Conservation (phyloP, 352 stramenopile species). For the Phytophthora citricola region DNA sequence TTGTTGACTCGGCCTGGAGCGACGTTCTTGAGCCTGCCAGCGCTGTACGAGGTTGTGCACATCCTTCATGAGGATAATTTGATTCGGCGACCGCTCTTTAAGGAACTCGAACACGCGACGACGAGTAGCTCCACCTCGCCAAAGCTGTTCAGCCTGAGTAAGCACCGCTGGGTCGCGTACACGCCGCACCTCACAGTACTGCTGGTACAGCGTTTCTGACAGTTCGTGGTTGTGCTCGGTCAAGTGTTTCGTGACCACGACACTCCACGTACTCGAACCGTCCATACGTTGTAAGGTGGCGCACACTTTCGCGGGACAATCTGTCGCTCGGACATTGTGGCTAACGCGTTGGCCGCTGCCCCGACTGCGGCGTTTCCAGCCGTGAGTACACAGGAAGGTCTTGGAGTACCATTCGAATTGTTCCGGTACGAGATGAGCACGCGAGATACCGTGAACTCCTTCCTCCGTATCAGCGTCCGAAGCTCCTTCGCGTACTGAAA, state of each 20-base stretch:
- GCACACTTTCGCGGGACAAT: slow-evolving; percentile 73
- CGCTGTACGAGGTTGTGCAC: slow-evolving; percentile 81
- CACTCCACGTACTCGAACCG: slow-evolving; percentile 47
- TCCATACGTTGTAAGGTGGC: slow-evolving; percentile 67
- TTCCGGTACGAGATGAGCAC: slow-evolving; percentile 60
- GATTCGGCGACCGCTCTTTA: slow-evolving; percentile 60
- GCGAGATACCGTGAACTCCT: slow-evolving; percentile 28
- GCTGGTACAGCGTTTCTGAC: slow-evolving; percentile 58
- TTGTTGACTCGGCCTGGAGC: slow-evolving; percentile 4
- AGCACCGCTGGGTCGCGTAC: slow-evolving; percentile 69
- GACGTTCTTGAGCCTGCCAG: slow-evolving; percentile 60
- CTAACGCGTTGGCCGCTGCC: slow-evolving; percentile 75
- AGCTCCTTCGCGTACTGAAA: slow-evolving; percentile 35
- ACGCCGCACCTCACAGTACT: slow-evolving; percentile 74
- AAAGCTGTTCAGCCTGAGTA: slow-evolving; percentile 64
- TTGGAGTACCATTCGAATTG: slow-evolving; percentile 83
- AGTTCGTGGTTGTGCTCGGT: slow-evolving; percentile 81
- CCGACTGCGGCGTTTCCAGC: slow-evolving; percentile 75
- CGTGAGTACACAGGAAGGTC: slow-evolving; percentile 81
- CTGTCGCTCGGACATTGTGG: slow-evolving; percentile 70
- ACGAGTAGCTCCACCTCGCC: slow-evolving; percentile 57
- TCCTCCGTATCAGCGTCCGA: slow-evolving; percentile 17
- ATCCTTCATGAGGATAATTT: slow-evolving; percentile 81
- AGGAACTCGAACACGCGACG: slow-evolving; percentile 79
- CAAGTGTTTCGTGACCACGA: slow-evolving; percentile 78